These are phyloP conservation scores for Gloeopeniophorella convolvens DNA, from an alignment of 768 basidiomycete genomes.

Conservation along the genomic window DNA sequence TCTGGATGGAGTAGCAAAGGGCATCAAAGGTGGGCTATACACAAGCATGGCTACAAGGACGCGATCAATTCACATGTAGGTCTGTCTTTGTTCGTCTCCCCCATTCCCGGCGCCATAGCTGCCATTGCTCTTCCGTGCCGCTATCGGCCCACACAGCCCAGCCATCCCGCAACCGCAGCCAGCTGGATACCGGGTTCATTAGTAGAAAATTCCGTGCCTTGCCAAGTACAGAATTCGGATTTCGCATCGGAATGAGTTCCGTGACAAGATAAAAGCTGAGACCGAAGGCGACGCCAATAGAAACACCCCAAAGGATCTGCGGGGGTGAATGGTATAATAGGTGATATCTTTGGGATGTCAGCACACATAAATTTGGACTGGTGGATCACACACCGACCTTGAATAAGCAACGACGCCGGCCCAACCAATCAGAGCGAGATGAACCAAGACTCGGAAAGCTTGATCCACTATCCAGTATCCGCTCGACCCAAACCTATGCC, in stretches of 20 bases:
- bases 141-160: constrained; percentile 79
- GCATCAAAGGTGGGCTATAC: no score
- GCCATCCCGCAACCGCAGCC: constrained; percentile 72
- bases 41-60: no score
- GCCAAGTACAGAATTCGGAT: constrained; percentile 51
- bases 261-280: constrained; percentile 45
- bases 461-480: constrained; percentile 46
- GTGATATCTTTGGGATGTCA: constrained; percentile 42
- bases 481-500: constrained; percentile 55
- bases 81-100: constrained; percentile 31
- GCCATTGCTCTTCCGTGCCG: constrained; percentile 70
- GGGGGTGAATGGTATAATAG: constrained; percentile 67
- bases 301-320: constrained; percentile 72
- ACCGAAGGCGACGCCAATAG: constrained; percentile 55
- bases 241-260: constrained; percentile 50
- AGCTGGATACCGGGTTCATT: constrained; percentile 48
- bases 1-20: no score
- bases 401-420: constrained; percentile 70
- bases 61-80: constrained; percentile 8
- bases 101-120: constrained; percentile 55
- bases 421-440: constrained; percentile 48
- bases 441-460: constrained; percentile 42
- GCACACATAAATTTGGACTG: neutral
- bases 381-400: constrained; percentile 40
- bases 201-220: constrained; percentile 43